Conservation (phyloP, 1,284 basidiomycete species). For the Volvariella surrecta region DNA sequence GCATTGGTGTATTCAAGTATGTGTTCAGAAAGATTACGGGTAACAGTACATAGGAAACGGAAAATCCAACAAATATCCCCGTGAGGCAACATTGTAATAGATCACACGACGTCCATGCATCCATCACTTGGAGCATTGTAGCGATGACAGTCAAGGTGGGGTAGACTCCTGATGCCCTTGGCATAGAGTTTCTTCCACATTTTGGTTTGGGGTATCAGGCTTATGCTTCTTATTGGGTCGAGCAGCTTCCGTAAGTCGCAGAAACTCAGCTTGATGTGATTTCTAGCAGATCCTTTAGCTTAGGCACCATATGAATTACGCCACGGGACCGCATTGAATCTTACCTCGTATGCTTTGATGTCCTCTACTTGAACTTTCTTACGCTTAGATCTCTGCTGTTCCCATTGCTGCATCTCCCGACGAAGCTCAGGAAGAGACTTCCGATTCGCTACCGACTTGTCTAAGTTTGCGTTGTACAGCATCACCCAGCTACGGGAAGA, state of each 20-base stretch:
- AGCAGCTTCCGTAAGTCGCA: constrained; percentile 31
- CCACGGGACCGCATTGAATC: constrained; percentile 8
- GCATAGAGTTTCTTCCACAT: too few species aligned
- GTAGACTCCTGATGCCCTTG: too few species aligned
- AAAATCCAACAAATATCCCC: too few species aligned
- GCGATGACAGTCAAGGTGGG: too few species aligned
- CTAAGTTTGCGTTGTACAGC: constrained; percentile 63
- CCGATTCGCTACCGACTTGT: constrained; percentile 38
- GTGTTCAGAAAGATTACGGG: too few species aligned
- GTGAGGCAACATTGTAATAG: too few species aligned
- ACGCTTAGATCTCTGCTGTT: constrained; percentile 30
- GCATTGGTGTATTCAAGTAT: too few species aligned
- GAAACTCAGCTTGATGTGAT: constrained; percentile 24
- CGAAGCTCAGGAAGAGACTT: constrained; percentile 39
- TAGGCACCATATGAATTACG: neutral
- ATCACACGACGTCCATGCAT: too few species aligned
- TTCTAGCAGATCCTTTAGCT: neutral
- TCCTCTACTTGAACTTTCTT: constrained; percentile 37
- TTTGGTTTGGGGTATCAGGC: neutral
- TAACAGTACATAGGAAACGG: too few species aligned
- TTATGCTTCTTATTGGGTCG: constrained; percentile 18
- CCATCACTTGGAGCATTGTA: too few species aligned
- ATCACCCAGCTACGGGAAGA: constrained; percentile 49
- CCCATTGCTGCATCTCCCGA: constrained; percentile 49
- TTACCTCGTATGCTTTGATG: constrained; percentile 37